These are phyloP conservation scores for Gastrolobium villosum DNA, from an alignment of 306 rosid genomes.

Conservation along the genomic window DNA sequence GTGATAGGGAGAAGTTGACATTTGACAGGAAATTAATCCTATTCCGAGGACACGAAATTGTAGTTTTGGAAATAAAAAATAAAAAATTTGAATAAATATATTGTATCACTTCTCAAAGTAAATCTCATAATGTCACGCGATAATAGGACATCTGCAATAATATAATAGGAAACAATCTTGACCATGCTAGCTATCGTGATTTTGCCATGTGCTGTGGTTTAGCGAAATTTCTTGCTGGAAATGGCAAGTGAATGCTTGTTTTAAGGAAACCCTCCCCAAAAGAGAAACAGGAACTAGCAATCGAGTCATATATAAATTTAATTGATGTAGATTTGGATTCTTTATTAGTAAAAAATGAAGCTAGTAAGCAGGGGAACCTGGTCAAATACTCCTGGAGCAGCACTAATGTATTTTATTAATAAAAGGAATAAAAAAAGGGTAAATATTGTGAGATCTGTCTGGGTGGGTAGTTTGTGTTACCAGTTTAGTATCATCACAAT, in stretches of 20 bases:
- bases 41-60: no score
- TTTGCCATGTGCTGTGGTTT: not conserved
- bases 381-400: not conserved
- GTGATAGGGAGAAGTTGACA: no score
- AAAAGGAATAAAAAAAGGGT: not conserved
- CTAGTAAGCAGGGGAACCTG: not conserved
- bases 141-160: not conserved
- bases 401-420: not conserved
- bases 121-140: not conserved
- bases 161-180: not conserved
- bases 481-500: no score
- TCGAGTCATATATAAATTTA: not conserved
- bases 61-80: no score
- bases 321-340: not conserved
- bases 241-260: slow-evolving; percentile 2
- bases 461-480: no score
- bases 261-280: slow-evolving; percentile 7
- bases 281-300: not conserved
- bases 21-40: no score
- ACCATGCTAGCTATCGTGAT: not conserved
- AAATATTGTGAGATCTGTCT: no score
- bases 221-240: not conserved
- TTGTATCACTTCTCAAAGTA: not conserved
- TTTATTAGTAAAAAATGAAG: not conserved
- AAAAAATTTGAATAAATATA: no score